These are phyloP conservation scores for Jaapia argillacea DNA, from an alignment of 768 basidiomycete species.

Conservation along the genomic window DNA sequence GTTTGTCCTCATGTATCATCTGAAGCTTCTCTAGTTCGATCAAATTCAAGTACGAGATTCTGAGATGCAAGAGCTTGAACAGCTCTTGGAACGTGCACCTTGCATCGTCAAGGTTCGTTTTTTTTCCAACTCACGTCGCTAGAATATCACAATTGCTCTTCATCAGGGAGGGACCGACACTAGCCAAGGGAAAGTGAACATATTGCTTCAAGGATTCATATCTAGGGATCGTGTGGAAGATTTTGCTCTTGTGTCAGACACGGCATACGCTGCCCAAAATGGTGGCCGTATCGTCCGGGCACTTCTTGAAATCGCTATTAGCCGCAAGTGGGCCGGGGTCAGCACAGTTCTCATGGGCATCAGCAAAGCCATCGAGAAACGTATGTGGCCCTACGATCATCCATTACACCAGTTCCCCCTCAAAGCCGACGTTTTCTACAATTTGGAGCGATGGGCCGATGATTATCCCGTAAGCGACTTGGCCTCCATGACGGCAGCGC, in stretches of 20 bases:
- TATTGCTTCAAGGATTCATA: conserved; percentile 86
- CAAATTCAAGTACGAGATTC: conserved; percentile 92
- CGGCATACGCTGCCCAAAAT: conserved; percentile 90
- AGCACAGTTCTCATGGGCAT: conserved; percentile 75
- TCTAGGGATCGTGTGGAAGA: conserved; percentile 78
- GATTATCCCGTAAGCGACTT: conserved; percentile 72
- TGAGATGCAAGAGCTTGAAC: conserved; percentile 75
- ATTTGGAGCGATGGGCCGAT: conserved; percentile 70
- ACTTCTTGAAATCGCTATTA: conserved; percentile 88
- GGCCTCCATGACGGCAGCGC: conserved; percentile 49
- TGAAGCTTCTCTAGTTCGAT: conserved; percentile 51
- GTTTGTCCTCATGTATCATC: conserved; percentile 1
- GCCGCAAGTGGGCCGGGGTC: conserved; percentile 83
- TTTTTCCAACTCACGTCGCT: background rate
- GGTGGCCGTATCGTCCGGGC: conserved; percentile 92
- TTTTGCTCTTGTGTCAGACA: conserved; percentile 94
- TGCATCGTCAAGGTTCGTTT: conserved; percentile 57
- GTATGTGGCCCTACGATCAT: conserved; percentile 92
- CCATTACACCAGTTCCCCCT: conserved; percentile 78
- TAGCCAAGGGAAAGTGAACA: conserved; percentile 84
- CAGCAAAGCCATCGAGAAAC: conserved; percentile 88
- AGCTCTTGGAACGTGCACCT: conserved; percentile 56
- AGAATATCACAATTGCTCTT: conserved; percentile 1
- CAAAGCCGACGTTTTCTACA: conserved; percentile 68
- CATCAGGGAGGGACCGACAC: conserved; percentile 53